Conservation (phyloP, 352 stramenopile genomes). For the Thalassiosira pacifica region DNA sequence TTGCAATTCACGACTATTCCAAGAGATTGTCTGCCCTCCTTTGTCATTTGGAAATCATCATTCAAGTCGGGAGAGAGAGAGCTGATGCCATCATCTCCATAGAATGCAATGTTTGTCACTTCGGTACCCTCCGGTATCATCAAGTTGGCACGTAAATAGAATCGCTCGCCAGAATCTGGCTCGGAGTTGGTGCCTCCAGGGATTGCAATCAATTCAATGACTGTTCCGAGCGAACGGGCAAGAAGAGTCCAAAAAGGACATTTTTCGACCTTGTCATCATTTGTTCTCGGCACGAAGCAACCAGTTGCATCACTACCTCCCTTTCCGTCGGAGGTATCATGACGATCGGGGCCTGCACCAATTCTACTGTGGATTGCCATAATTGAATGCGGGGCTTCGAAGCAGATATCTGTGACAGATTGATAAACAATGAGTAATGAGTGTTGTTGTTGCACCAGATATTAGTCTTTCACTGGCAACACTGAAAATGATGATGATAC, state of each 20-base stretch:
- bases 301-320: constrained; percentile 15
- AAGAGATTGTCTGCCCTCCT: constrained; percentile 74
- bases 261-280: constrained; percentile 34
- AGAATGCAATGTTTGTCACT: constrained; percentile 74
- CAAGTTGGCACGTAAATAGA: constrained; percentile 64
- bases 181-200: constrained; percentile 21
- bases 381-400: constrained; percentile 40
- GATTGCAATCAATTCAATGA: constrained; percentile 52
- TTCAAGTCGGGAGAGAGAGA: constrained; percentile 59
- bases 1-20: constrained; percentile 60
- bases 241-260: constrained; percentile 71
- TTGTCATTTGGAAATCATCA: constrained; percentile 60
- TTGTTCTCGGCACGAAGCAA: constrained; percentile 58
- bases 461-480: too few relatives aligned
- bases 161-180: constrained; percentile 16
- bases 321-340: not conserved
- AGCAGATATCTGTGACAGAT: constrained; percentile 37
- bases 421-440: too few relatives aligned
- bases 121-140: constrained; percentile 52
- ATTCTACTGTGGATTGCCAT: constrained; percentile 71
- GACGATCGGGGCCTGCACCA: constrained; percentile 39
- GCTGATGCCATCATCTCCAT: constrained; percentile 78
- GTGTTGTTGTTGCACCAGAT: too few relatives aligned
- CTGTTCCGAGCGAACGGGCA: constrained; percentile 35
- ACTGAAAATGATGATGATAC: constrained; percentile 3